Conservation (phyloP, 495 filamentous ascomycete species). For the Cercophora samala region DNA sequence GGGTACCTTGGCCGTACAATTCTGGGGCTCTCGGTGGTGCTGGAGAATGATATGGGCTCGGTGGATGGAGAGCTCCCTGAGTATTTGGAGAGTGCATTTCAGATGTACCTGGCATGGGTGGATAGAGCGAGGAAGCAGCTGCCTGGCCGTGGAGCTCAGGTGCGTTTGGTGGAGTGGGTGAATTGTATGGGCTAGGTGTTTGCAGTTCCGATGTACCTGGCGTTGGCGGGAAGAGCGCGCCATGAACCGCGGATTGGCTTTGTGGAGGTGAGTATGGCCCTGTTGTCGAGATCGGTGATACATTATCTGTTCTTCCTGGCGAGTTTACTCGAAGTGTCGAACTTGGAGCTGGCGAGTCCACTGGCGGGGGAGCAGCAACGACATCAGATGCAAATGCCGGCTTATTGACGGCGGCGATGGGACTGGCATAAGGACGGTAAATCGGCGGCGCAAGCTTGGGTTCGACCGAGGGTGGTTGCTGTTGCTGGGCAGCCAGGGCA, state of each 20-base stretch:
- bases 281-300: conserved; percentile 39
- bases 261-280: conserved; percentile 26
- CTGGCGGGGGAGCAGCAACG: conserved; percentile 13
- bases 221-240: conserved; percentile 5
- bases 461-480: neutral
- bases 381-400: conserved; percentile 22
- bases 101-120: conserved; percentile 6
- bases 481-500: neutral
- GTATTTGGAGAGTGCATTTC: conserved; percentile 9
- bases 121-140: neutral
- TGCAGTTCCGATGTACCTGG: conserved; percentile 11
- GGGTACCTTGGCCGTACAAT: conserved; percentile 31
- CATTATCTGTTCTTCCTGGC: conserved; percentile 27
- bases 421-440: neutral
- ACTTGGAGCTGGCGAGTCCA: conserved; percentile 37
- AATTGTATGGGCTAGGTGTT: neutral
- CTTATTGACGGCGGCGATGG: conserved; percentile 26
- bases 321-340: conserved; percentile 28
- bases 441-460: neutral
- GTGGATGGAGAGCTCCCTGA: neutral
- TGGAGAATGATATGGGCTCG: conserved; percentile 8
- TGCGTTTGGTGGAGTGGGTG: neutral
- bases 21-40: conserved; percentile 22
- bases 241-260: neutral
- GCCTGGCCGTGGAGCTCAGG: conserved; percentile 11